Evolutionary conservation across 2,329 filamentous ascomycete species (phyloP), one percentile per base, ranked within the genome.

Genomic region (Alternaria brassicicola): DNA sequence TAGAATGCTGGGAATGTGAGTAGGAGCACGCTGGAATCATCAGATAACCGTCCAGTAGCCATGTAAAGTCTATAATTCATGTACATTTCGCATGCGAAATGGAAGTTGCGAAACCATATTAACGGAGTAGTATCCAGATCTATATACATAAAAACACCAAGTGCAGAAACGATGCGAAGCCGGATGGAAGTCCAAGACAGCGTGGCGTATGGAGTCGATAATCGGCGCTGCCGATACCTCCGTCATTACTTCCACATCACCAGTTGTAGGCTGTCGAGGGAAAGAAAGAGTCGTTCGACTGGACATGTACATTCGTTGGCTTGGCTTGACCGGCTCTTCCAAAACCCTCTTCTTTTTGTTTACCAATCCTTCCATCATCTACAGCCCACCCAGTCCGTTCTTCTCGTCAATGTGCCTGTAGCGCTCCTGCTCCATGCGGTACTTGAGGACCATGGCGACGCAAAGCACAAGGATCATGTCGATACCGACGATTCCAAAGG

Each of bases 391-490:
- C 10, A 65, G 7, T 13, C 71, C 76, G 48, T 76, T 85, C 86
- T 95, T 95, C 83, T 92, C 87, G 72, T 94, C 91, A 70, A 95
- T 93, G 72, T 90, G 84, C 58, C 87, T 86, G 80, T 92, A 95
- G 59, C 91, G 84, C 77, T 90, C 88, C 70, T 87, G 86, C 80
- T 95, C 91, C 78, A 89, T 90, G 72, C 91, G 87, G 69, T 92
- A 88, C 83, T 93, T 93, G 69, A 92, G 82, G 42, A 95, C 82
- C 78, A 92, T 92, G 28, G 89, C 88, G 12, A 89, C 87, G 65
- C 86, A 85, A 55, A 94, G 80, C 65, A 94, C 79, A 47, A 94
- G 81, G 50, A 91, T 71, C 39, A 84, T 84, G 71, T 93, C 88
- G 78, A 67, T 75, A 80, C 87, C 90, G 61, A 93, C 90, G 75